These are phyloP conservation scores for Epichloe uncinata DNA, from an alignment of 2,329 filamentous ascomycete species.

Conservation along the genomic window DNA sequence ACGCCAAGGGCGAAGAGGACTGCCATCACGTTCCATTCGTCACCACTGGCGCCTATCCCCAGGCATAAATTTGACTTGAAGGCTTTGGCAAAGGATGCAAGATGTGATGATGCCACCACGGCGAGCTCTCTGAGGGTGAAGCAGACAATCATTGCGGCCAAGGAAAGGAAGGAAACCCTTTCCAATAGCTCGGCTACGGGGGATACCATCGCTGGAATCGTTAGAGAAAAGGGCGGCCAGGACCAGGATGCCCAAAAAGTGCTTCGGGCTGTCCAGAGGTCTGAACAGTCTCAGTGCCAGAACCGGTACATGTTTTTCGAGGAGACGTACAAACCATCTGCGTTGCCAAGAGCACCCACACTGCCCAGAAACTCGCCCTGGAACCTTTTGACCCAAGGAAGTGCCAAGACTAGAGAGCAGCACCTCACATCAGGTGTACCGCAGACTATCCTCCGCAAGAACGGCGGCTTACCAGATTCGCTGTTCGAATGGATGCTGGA, in stretches of 20 bases:
- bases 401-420: conserved; percentile 34
- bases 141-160: conserved; percentile 17
- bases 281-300: conserved; percentile 24
- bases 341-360: conserved; percentile 15
- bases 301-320: conserved; percentile 39
- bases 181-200: not conserved
- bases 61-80: conserved; percentile 53
- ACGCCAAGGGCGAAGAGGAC: conserved; percentile 37
- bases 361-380: conserved; percentile 27
- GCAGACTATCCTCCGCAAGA: conserved; percentile 30
- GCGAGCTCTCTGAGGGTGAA: conserved; percentile 36
- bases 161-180: conserved; percentile 4
- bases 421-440: conserved; percentile 50
- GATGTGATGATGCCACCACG: conserved; percentile 44
- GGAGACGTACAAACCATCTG: conserved; percentile 15
- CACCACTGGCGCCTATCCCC: conserved; percentile 35
- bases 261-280: conserved; percentile 37
- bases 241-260: conserved; percentile 31
- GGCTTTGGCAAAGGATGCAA: conserved; percentile 44
- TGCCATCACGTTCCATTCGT: conserved; percentile 25
- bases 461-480: conserved; percentile 41
- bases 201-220: conserved; percentile 16
- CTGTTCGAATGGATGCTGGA: conserved; percentile 53
- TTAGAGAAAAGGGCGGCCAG: conserved; percentile 26
- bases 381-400: conserved; percentile 34